phyloP scores from a whole-genome alignment of 345 rosid genomes.

The Durio zibethinus region DNA sequence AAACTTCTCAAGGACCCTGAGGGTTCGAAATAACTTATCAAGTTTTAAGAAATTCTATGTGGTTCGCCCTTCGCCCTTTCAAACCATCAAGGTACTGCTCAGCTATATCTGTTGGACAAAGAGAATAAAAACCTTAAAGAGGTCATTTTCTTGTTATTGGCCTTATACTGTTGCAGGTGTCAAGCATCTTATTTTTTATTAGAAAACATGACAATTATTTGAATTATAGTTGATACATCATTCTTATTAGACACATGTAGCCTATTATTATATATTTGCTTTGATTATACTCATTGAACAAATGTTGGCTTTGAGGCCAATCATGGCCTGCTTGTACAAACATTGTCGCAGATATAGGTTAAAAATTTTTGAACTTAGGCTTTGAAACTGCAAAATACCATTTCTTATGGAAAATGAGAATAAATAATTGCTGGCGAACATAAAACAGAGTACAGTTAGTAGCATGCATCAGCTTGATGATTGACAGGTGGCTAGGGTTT shows the following conservation, averaged over 20 bases:
- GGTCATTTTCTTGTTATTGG: background rate
- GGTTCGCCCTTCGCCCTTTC: background rate
- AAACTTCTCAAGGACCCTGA: conserved; percentile 17
- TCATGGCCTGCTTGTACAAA: background rate
- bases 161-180: background rate
- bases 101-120: background rate
- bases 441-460: background rate
- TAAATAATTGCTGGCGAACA: background rate
- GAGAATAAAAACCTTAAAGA: background rate
- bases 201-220: background rate
- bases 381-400: background rate
- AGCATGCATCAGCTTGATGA: background rate
- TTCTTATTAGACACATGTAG: background rate
- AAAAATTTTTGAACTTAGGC: background rate
- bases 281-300: background rate
- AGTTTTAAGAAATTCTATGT: background rate
- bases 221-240: background rate
- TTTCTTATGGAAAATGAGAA: background rate
- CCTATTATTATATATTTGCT: background rate
- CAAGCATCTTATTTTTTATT: background rate
- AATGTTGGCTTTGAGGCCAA: background rate
- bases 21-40: background rate
- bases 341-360: background rate
- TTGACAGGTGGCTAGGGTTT: background rate
- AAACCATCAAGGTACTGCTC: conserved; percentile 18